These are phyloP conservation scores for Chalciporus chontae DNA, from an alignment of 768 basidiomycete species.

Conservation along the genomic window DNA sequence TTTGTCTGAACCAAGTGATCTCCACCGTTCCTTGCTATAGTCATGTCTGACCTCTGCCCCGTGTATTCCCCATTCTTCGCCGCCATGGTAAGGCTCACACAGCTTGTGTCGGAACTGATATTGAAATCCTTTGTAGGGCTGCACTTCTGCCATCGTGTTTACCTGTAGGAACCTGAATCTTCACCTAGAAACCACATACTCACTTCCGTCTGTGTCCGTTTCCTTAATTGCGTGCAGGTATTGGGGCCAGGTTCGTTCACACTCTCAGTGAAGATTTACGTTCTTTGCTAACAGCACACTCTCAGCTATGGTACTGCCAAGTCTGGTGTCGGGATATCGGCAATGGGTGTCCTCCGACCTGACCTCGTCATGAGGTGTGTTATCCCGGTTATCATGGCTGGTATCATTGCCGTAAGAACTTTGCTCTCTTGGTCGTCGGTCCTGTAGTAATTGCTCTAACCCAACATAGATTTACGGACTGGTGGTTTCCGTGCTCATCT, in stretches of 20 bases:
- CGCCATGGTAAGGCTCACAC: constrained; percentile 68
- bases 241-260: constrained; percentile 72
- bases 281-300: not conserved
- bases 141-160: constrained; percentile 95
- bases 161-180: constrained; percentile 64
- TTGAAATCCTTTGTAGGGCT: constrained; percentile 57
- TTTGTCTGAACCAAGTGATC: too few species aligned
- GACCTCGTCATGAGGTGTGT: constrained; percentile 98
- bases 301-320: constrained; percentile 98
- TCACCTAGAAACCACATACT: not conserved
- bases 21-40: not conserved
- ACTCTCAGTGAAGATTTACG: not conserved
- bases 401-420: constrained; percentile 94
- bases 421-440: not conserved
- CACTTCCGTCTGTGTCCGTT: not conserved
- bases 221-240: constrained; percentile 44
- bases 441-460: not conserved
- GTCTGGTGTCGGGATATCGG: constrained; percentile 95
- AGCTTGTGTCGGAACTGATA: not conserved
- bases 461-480: constrained; percentile 83
- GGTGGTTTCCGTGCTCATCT: constrained; percentile 98
- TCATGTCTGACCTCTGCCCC: constrained; percentile 80
- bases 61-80: constrained; percentile 99
- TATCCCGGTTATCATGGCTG: constrained; percentile 98
- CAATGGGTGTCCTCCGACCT: constrained; percentile 96